Evolutionary conservation across 2,329 filamentous ascomycete genomes (phyloP), one percentile per base, ranked within the genome.

Genomic region (Ceratocystis lukuohia): DNA sequence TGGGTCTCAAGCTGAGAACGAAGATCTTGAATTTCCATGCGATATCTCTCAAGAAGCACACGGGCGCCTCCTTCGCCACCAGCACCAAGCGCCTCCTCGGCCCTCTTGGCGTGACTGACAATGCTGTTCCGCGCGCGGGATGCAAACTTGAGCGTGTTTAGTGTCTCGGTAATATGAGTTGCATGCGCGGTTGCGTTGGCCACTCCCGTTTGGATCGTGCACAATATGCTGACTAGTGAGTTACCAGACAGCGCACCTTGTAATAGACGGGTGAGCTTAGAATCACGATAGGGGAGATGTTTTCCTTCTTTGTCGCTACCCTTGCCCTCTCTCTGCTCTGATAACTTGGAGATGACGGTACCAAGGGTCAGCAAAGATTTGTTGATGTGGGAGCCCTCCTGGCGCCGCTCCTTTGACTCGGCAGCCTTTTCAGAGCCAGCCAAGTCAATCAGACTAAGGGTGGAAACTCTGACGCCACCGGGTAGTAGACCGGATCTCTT

Each of bases 51-150:
- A 8, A 99, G 80, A 1, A 99, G 80, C 2, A 95, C 92, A 66
- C 91, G 84, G 59, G 91, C 91, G 30, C 88, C 89, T 10, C 91
- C 88, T 75, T 96, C 93, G n/a, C 86, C 87, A 48, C 88, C 87
- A 50, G 82, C 81, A 28, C 88, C 88, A 28, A 93, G 79, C 2
- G 93, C 91, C 75, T 97, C 94, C 71, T 96, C 91, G 5, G 93
- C 93, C 73, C 86, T 89, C 80, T 96, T 97, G 44, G 94, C 94
- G 76, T 97, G 92, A 71, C 91, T 96, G 73, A 97, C 88, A 72
- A 99, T 96, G 74, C 88, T 99, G 76, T 99, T 99, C 80, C 96
- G 96, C 57, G 94, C 94, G 71, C 94, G 84, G 10, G 92, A 94
- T 1, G 94, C 94, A 73, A 99, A 99, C 72, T 97, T 99, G 69